Conservation (phyloP, 371 early-diverging fungal species). For the Apophysomyces trapeziformis region DNA sequence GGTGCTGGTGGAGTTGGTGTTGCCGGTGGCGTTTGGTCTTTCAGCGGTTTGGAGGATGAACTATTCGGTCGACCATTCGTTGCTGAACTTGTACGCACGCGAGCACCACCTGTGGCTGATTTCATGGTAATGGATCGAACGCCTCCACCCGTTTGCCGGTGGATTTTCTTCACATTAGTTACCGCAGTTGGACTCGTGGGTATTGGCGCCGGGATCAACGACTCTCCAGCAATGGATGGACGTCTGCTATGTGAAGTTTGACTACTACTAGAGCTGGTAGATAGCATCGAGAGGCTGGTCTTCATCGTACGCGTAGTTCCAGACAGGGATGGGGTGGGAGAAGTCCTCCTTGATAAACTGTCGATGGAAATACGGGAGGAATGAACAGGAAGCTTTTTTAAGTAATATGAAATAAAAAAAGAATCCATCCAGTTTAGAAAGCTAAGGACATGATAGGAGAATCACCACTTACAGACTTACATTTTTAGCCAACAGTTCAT, state of each 20-base stretch:
- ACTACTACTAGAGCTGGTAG: slow-evolving; percentile 9
- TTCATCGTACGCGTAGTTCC: slow-evolving; percentile 20
- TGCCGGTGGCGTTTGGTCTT: slow-evolving; percentile 16
- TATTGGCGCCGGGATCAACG: neutral
- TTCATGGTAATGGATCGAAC: slow-evolving; percentile 13
- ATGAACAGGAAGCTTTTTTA: slow-evolving; percentile 30
- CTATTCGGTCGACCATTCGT: slow-evolving; percentile 1
- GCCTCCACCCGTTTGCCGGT: slow-evolving; percentile 21
- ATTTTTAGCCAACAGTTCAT: slow-evolving; percentile 29
- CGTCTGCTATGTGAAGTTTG: slow-evolving; percentile 17
- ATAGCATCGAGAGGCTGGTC: slow-evolving; percentile 20
- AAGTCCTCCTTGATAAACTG: slow-evolving; percentile 23
- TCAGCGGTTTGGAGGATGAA: slow-evolving; percentile 9
- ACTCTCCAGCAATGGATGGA: slow-evolving; percentile 15
- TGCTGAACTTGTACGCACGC: slow-evolving; percentile 25
- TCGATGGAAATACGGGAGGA: slow-evolving; percentile 33
- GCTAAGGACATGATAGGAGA: neutral
- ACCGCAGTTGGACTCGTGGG: slow-evolving; percentile 15
- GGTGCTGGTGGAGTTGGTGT: slow-evolving; percentile 5
- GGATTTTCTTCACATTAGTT: slow-evolving; percentile 15
- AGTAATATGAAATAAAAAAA: neutral
- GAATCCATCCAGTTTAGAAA: neutral
- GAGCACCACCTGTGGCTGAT: slow-evolving; percentile 23
- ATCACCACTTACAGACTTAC: slow-evolving; percentile 19
- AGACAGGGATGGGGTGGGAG: slow-evolving; percentile 27